Evolutionary conservation across 768 basidiomycete genomes (phyloP), one percentile per base, ranked within the genome.

Genomic region (Trametes sanguinea): DNA sequence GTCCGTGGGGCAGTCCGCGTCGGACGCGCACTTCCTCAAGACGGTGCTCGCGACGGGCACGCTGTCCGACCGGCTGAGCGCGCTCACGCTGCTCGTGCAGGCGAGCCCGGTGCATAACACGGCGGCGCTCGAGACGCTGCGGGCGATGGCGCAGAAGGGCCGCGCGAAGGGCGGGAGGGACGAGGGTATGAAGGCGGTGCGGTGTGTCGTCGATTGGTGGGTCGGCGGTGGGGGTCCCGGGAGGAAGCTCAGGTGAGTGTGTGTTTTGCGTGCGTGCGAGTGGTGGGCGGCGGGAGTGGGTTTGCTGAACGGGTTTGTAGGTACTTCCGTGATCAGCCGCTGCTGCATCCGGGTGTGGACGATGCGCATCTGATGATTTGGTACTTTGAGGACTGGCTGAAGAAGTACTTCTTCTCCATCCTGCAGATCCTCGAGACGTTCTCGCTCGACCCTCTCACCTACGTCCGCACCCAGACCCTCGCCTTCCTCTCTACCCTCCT

Each of bases 171-270:
- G 93, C 43, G 92, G 93, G 3, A 82, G 95, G n/a, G 95, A 95
- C 53, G 95, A 98, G 77, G 87, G 90, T 66, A 73, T 97, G 46
- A 94, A 95, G 65, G 95, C 95, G 2, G 71, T 96, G 57, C 81
- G 95, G 45, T 96, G 95, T 63, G 81, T 99, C 60, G 88, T 92
- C 35, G 96, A 98, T 83, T 98, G 96, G 95, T 97, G 95, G 94
- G 84, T 90, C 48, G 95, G 94, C 37, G 95, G 95, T 27, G 94
- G 94, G n/a, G 91, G 87, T 17, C 92, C 94, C 0, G 79, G 82
- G 61, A 80, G 92, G 63, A 98, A 98, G 72, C 82, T 98, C 29
- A 92, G 83, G 92, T 95, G 62, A 54, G 86, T 79, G 22, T 22
- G 22, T 22, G 22, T 22, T 22, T 22, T 22, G 22, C 22, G 22